These are phyloP conservation scores for Xylaria flabelliformis DNA, from an alignment of 495 filamentous ascomycete genomes.

Conservation along the genomic window DNA sequence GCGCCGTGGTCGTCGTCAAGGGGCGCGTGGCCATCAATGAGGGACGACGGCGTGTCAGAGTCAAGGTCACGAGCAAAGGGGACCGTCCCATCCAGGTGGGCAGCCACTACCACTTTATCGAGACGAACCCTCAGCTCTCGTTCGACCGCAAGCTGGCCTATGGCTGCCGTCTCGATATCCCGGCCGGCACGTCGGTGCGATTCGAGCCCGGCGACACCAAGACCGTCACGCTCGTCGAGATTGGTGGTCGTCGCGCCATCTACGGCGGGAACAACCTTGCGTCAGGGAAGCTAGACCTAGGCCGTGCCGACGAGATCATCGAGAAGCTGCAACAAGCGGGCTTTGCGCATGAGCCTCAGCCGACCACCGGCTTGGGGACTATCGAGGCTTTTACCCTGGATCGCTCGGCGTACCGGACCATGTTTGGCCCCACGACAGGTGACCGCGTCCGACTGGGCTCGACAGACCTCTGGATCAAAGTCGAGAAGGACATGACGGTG, in stretches of 20 bases:
- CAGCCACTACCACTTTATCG: conserved; percentile 96
- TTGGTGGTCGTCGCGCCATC: conserved; percentile 83
- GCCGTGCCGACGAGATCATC: conserved; percentile 68
- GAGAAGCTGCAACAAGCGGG: conserved; percentile 68
- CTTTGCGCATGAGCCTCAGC: conserved; percentile 78
- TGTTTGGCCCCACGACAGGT: conserved; percentile 94
- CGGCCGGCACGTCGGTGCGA: conserved; percentile 89
- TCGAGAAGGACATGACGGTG: conserved; percentile 83
- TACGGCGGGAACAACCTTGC: conserved; percentile 83
- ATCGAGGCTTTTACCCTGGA: conserved; percentile 73
- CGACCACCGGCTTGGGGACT: conserved; percentile 56
- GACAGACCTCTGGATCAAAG: conserved; percentile 90
- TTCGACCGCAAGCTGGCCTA: conserved; percentile 89
- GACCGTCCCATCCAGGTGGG: conserved; percentile 94
- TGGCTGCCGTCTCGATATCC: conserved; percentile 86
- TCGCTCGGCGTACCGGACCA: conserved; percentile 75
- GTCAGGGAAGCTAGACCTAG: conserved; percentile 69
- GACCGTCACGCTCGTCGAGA: conserved; percentile 92
- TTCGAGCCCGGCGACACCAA: conserved; percentile 95
- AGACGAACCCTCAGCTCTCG: conserved; percentile 86
- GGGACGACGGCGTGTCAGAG: conserved; percentile 71
- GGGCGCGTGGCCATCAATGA: conserved; percentile 72
- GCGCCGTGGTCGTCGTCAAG: conserved; percentile 77
- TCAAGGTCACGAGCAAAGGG: conserved; percentile 84
- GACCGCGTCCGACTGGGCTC: conserved; percentile 81